These are phyloP conservation scores for Thalassiosira hispida DNA, from an alignment of 352 stramenopile species.

Conservation along the genomic window DNA sequence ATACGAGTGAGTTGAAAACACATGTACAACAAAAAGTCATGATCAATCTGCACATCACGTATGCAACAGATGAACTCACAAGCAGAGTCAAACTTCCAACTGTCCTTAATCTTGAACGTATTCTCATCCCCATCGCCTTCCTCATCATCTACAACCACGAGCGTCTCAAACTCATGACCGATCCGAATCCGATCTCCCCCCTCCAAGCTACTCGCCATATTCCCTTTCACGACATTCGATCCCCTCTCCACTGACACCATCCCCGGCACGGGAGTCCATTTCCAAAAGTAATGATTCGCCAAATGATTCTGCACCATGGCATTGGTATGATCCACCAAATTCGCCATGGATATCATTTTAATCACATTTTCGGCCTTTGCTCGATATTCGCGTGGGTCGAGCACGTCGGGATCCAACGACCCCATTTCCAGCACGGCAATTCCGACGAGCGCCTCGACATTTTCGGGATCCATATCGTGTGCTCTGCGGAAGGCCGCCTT, in stretches of 20 bases:
- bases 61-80: slow-evolving; percentile 37
- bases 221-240: slow-evolving; percentile 87
- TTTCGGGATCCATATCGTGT: slow-evolving; percentile 82
- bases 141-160: slow-evolving; percentile 54
- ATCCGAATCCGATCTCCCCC: slow-evolving; percentile 93
- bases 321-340: slow-evolving; percentile 84
- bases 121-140: slow-evolving; percentile 41
- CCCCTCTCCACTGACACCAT: slow-evolving; percentile 85
- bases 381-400: slow-evolving; percentile 91
- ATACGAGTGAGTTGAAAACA: slow-evolving; percentile 1
- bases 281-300: slow-evolving; percentile 98
- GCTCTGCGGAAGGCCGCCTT: slow-evolving; percentile 79
- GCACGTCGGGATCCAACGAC: slow-evolving; percentile 87
- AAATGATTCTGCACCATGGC: slow-evolving; percentile 95
- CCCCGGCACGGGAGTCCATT: slow-evolving; percentile 93
- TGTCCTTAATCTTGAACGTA: slow-evolving; percentile 70
- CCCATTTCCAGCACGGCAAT: slow-evolving; percentile 91
- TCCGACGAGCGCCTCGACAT: slow-evolving; percentile 94
- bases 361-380: slow-evolving; percentile 83
- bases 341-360: slow-evolving; percentile 84
- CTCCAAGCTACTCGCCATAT: slow-evolving; percentile 88
- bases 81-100: slow-evolving; percentile 65
- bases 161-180: slow-evolving; percentile 89
- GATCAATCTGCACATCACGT: not conserved
- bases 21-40: not conserved